Conservation (phyloP, 1,139 yeast species). For the Geotrichum candidum region DNA sequence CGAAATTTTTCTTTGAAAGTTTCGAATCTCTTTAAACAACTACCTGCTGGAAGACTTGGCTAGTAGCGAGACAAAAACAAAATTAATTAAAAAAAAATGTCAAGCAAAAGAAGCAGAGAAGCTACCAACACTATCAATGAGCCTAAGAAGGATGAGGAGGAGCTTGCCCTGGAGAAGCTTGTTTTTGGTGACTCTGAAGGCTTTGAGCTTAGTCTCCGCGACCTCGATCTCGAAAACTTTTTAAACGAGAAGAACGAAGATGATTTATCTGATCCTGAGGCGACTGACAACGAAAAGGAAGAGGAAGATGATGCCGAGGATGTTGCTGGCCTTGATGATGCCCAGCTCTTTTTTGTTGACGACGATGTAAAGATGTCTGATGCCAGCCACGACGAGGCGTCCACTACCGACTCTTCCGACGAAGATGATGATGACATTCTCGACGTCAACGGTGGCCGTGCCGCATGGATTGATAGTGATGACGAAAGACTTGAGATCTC, state of each 20-base stretch:
- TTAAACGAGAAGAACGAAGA: constrained; percentile 44
- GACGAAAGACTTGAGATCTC: constrained; percentile 71
- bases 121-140: not conserved
- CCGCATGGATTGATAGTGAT: constrained; percentile 90
- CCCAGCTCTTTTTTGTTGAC: constrained; percentile 33
- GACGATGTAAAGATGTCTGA: constrained; percentile 34
- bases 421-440: constrained; percentile 34
- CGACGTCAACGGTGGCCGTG: constrained; percentile 37
- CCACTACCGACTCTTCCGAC: constrained; percentile 33
- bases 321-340: constrained; percentile 33
- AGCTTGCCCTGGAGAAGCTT: constrained; percentile 65
- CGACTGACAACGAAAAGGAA: constrained; percentile 31
- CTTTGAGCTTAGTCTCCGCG: constrained; percentile 60
- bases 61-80: not conserved
- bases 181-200: constrained; percentile 89
- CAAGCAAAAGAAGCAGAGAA: not conserved
- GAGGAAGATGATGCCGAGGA: constrained; percentile 25
- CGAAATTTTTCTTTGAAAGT: constrained; percentile 11
- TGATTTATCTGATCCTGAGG: constrained; percentile 39
- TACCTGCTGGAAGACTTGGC: not conserved
- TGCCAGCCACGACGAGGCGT: constrained; percentile 25
- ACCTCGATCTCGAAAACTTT: constrained; percentile 44
- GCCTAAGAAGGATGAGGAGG: constrained; percentile 73
- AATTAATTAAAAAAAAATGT: constrained; percentile 7
- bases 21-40: not conserved